phyloP scores from a whole-genome alignment of 805 yeast species.

The Candida namnaoensis region DNA sequence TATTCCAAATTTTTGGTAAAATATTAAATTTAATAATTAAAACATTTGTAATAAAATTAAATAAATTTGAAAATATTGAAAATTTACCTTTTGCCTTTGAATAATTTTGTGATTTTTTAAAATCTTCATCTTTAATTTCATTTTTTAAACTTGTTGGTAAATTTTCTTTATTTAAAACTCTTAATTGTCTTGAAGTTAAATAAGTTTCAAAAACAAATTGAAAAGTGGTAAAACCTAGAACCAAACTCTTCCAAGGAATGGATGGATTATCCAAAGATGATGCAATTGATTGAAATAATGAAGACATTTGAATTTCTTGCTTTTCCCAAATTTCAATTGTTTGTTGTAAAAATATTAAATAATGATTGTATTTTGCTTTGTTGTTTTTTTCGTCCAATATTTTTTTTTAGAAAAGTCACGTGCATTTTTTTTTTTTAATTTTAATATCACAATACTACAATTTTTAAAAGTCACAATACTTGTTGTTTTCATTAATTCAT shows the following conservation, averaged over 20 bases:
- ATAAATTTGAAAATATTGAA: conserved; percentile 44
- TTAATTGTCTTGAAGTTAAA: conserved; percentile 70
- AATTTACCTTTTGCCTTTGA: conserved; percentile 72
- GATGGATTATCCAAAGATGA: conserved; percentile 53
- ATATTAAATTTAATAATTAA: conserved; percentile 51
- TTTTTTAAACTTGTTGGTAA: conserved; percentile 66
- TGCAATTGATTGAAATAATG: conserved; percentile 30
- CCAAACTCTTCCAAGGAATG: conserved; percentile 73
- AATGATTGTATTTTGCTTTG: background rate
- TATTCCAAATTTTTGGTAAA: conserved; percentile 55
- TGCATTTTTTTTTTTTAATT: too few species aligned
- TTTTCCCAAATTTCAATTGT: too few species aligned
- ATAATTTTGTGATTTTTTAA: conserved; percentile 68
- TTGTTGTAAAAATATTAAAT: too few species aligned
- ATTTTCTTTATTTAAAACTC: conserved; percentile 42
- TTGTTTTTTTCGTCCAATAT: too few species aligned
- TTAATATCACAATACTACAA: too few species aligned
- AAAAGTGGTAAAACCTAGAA: conserved; percentile 66
- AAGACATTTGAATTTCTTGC: conserved; percentile 8
- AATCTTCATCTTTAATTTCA: conserved; percentile 65
- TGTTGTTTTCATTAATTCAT: too few species aligned
- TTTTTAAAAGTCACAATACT: too few species aligned
- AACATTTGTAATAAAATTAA: conserved; percentile 46
- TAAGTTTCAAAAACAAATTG: conserved; percentile 71
- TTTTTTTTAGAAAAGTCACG: too few species aligned